Evolutionary conservation across 257 asterid genomes (phyloP).

Genomic region (Parsonsia alboflavescens): DNA sequence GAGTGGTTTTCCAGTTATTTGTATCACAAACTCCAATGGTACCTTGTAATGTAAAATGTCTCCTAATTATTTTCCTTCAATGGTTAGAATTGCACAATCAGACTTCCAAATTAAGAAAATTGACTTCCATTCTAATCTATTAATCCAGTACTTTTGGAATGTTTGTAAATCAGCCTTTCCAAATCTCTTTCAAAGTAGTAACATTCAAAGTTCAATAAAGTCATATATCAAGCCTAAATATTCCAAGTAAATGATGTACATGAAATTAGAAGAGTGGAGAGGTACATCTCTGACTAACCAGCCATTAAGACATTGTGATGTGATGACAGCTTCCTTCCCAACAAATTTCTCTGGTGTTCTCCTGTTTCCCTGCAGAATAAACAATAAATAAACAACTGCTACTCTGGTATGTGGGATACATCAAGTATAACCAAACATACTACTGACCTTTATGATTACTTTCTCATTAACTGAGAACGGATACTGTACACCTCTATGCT

Average conservation of each 20-base stretch:
- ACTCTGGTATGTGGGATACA: neutral
- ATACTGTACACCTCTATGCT: constrained; percentile 60
- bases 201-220: neutral
- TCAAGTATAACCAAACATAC: neutral
- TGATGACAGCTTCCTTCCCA: constrained; percentile 93
- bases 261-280: neutral
- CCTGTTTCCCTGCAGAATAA: constrained; percentile 76
- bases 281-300: constrained; percentile 53
- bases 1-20: neutral
- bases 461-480: constrained; percentile 92
- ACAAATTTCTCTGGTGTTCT: constrained; percentile 97
- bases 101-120: neutral
- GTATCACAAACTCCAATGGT: neutral
- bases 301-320: constrained; percentile 94
- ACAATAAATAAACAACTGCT: neutral
- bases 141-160: neutral
- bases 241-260: neutral
- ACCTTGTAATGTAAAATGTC: neutral
- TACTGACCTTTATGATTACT: constrained; percentile 76
- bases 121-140: neutral
- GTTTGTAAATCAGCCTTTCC: neutral
- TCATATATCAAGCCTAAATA: neutral
- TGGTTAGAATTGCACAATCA: neutral
- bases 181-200: neutral
- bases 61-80: neutral